Conservation (phyloP, 139 green algal species). For the Pleodorina starrii region DNA sequence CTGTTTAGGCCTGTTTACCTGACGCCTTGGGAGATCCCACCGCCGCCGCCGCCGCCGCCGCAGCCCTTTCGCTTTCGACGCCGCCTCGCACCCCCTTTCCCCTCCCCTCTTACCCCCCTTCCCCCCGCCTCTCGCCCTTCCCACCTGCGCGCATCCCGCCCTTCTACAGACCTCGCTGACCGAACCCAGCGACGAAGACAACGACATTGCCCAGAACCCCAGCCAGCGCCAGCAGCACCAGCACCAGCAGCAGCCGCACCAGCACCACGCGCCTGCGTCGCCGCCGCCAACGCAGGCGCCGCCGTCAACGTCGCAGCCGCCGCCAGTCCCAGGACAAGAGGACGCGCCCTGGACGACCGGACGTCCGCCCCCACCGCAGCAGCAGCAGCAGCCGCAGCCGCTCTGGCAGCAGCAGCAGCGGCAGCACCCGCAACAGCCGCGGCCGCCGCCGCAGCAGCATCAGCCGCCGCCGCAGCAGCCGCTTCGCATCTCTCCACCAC, state of each 20-base stretch:
- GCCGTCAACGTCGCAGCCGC: not conserved
- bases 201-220: not conserved
- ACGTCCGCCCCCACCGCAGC: too few species aligned
- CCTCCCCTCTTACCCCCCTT: too few species aligned
- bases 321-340: too few species aligned
- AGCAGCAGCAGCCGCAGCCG: too few species aligned
- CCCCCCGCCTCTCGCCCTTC: too few species aligned
- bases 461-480: not conserved
- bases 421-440: not conserved
- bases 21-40: too few species aligned
- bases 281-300: not conserved
- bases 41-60: too few species aligned
- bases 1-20: too few species aligned
- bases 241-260: not conserved
- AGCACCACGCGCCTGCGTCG: not conserved
- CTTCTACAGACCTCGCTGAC: not conserved
- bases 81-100: too few species aligned
- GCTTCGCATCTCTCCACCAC: not conserved
- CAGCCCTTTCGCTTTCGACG: too few species aligned
- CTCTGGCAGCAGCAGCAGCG: not conserved
- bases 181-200: not conserved
- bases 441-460: not conserved
- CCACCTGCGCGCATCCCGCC: too few species aligned
- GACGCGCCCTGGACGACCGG: too few species aligned
- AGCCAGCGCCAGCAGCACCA: not conserved